A percentile compares a stretch with the other conserved stretches of the same genome.
Conservation (phyloP, 352 stramenopile genomes). For the Pythium biforme region DNA sequence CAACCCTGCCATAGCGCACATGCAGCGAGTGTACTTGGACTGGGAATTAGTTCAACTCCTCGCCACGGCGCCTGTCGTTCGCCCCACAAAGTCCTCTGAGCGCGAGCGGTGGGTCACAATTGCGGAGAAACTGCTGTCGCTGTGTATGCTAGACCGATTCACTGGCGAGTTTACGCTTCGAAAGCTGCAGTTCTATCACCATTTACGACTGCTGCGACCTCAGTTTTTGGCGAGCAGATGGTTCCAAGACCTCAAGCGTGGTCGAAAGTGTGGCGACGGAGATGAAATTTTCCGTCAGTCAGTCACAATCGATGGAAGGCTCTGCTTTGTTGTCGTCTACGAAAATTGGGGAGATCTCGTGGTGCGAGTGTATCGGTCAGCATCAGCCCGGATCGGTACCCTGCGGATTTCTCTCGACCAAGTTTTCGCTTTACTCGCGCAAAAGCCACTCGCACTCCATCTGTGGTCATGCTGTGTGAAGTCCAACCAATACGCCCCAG, state of each 20-base stretch:
- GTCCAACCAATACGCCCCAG: constrained; percentile 57
- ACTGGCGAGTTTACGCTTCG: constrained; percentile 64
- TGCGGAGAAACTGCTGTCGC: constrained; percentile 47
- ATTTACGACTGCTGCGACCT: constrained; percentile 43
- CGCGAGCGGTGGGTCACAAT: constrained; percentile 25
- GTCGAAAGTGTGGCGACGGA: constrained; percentile 63
- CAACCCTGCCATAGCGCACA: constrained; percentile 33
- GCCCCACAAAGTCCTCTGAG: constrained; percentile 9
- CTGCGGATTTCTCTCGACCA: constrained; percentile 35
- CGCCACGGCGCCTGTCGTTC: constrained; percentile 11
- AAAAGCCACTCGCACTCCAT: constrained; percentile 44
- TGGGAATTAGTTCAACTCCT: constrained; percentile 67
- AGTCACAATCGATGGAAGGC: constrained; percentile 36
- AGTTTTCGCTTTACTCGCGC: constrained; percentile 35
- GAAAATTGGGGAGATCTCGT: constrained; percentile 82
- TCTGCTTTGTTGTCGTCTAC: constrained; percentile 58
- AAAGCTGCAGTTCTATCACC: constrained; percentile 73
- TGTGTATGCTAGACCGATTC: constrained; percentile 72
- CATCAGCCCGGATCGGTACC: constrained; percentile 31
- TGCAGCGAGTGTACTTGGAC: constrained; percentile 67
- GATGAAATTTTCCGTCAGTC: constrained; percentile 72
- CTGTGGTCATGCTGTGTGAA: constrained; percentile 73
- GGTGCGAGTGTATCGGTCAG: constrained; percentile 52
- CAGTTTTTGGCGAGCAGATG: constrained; percentile 58
- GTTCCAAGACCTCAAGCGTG: constrained; percentile 52